Conservation (phyloP, 257 asterid genomes). For the Ophiorrhiza pumila region DNA sequence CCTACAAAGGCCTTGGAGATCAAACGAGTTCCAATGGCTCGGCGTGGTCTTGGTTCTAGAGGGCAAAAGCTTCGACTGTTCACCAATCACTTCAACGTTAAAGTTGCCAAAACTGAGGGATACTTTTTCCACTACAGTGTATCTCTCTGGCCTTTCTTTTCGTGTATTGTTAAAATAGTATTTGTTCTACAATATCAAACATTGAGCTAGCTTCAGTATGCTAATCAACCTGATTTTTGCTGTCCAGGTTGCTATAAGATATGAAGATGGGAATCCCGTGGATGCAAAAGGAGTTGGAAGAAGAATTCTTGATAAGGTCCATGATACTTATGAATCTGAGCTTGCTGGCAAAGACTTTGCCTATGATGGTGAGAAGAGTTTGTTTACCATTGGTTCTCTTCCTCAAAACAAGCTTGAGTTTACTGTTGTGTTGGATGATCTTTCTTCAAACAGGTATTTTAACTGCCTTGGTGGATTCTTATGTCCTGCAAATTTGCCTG, state of each 20-base stretch:
- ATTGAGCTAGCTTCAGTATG: neutral
- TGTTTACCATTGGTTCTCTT: conserved; percentile 66
- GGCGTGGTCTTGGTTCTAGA: conserved; percentile 33
- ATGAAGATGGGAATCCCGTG: conserved; percentile 53
- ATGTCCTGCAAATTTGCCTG: neutral
- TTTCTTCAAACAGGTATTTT: conserved; percentile 37
- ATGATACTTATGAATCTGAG: conserved; percentile 41
- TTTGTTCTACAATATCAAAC: neutral
- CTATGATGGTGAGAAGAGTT: conserved; percentile 64
- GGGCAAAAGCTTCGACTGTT: conserved; percentile 42
- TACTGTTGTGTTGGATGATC: conserved; percentile 49
- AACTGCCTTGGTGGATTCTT: neutral
- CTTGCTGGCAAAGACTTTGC: conserved; percentile 49
- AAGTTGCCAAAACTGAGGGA: conserved; percentile 36
- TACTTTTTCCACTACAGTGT: conserved; percentile 62
- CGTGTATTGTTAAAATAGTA: neutral
- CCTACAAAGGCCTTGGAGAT: conserved; percentile 23
- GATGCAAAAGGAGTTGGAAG: conserved; percentile 69
- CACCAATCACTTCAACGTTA: conserved; percentile 56
- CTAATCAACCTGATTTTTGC: conserved; percentile 1
- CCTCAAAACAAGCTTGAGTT: conserved; percentile 59
- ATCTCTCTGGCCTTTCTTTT: conserved; percentile 1
- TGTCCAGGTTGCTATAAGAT: conserved; percentile 46
- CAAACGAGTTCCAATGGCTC: conserved; percentile 47
- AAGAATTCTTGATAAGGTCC: conserved; percentile 43